Evolutionary conservation across 495 filamentous ascomycete species (phyloP).

Genomic region (Cercophora samala): DNA sequence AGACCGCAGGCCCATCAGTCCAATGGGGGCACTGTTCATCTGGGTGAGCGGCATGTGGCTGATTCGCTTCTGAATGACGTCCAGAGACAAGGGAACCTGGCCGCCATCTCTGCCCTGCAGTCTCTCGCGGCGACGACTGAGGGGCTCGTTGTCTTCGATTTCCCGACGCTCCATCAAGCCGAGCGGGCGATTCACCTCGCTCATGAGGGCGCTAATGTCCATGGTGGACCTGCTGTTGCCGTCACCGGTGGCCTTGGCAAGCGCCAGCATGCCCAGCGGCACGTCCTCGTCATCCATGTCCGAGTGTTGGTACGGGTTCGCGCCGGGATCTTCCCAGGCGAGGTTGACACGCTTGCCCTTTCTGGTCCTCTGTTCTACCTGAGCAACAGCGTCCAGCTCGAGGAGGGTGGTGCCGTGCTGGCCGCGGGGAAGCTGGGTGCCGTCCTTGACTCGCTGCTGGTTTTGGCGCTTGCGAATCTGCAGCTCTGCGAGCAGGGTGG

Average conservation of each 20-base stretch:
- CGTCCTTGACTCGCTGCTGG: slow-evolving; percentile 68
- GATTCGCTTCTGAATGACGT: slow-evolving; percentile 38
- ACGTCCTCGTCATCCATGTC: slow-evolving; percentile 66
- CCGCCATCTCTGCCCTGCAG: slow-evolving; percentile 55
- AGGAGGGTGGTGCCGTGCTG: slow-evolving; percentile 89
- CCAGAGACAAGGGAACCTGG: slow-evolving; percentile 22
- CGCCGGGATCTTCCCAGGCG: slow-evolving; percentile 77
- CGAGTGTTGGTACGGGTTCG: slow-evolving; percentile 44
- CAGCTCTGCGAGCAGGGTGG: slow-evolving; percentile 87
- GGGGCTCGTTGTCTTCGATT: slow-evolving; percentile 86
- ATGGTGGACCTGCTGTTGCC: slow-evolving; percentile 28
- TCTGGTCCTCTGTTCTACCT: slow-evolving; percentile 74
- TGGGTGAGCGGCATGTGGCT: slow-evolving; percentile 41
- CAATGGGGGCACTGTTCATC: neutral
- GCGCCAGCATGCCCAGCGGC: slow-evolving; percentile 77
- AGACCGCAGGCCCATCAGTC: slow-evolving; percentile 21
- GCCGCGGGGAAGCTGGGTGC: slow-evolving; percentile 65
- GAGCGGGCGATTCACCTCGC: slow-evolving; percentile 59
- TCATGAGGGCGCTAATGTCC: slow-evolving; percentile 51
- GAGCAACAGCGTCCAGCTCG: slow-evolving; percentile 84
- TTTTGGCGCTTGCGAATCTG: slow-evolving; percentile 84
- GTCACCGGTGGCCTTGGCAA: slow-evolving; percentile 51
- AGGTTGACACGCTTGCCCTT: slow-evolving; percentile 72
- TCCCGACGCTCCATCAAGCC: slow-evolving; percentile 83
- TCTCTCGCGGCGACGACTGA: slow-evolving; percentile 74